These are phyloP conservation scores for Termitomyces sp. DNA, from an alignment of 768 basidiomycete genomes.

Conservation along the genomic window DNA sequence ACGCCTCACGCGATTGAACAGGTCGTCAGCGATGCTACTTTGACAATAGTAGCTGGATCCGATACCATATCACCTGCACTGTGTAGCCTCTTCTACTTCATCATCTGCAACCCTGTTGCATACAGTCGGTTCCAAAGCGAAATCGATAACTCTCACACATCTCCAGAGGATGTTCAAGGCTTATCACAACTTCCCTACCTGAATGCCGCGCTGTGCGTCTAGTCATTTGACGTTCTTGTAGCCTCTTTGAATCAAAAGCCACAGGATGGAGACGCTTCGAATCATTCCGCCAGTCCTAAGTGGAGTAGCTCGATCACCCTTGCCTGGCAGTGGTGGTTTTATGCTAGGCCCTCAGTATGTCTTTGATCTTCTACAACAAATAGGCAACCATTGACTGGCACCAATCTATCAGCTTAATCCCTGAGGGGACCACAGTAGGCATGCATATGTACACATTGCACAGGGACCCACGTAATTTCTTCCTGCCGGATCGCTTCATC, in stretches of 20 bases:
- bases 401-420: conserved; percentile 23
- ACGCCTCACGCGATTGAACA: conserved; percentile 13
- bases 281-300: conserved; percentile 31
- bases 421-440: conserved; percentile 32
- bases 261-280: conserved; percentile 32
- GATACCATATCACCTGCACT: conserved; percentile 17
- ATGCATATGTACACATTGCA: conserved; percentile 32
- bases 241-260: not conserved
- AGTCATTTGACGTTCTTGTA: not conserved
- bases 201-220: conserved; percentile 30
- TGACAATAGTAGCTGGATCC: conserved; percentile 16
- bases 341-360: conserved; percentile 19
- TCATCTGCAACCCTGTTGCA: conserved; percentile 15
- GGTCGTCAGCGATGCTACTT: conserved; percentile 13
- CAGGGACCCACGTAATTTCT: conserved; percentile 32
- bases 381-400: not conserved
- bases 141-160: not conserved
- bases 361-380: not conserved
- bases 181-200: conserved; percentile 12
- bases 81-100: conserved; percentile 13
- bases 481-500: conserved; percentile 28
- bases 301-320: conserved; percentile 24
- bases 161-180: not conserved
- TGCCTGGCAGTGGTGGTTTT: conserved; percentile 3
- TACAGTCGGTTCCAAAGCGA: conserved; percentile 9